These are phyloP conservation scores for Hippophae rhamnoides DNA, from an alignment of 306 rosid genomes.

Conservation along the genomic window DNA sequence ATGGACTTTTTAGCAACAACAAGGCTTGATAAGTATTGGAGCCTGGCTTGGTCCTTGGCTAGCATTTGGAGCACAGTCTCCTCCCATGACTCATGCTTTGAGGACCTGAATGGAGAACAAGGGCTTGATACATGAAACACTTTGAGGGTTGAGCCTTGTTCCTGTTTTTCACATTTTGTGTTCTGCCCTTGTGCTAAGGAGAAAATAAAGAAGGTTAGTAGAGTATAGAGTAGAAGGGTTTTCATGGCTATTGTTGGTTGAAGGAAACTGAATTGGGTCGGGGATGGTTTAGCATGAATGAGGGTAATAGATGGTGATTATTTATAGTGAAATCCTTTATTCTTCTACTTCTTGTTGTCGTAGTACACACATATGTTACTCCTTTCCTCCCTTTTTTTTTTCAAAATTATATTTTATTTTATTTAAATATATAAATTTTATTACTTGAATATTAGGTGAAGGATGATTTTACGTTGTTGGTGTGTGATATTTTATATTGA, in stretches of 20 bases:
- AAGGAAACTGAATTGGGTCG: not conserved
- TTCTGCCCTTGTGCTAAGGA: conserved; percentile 26
- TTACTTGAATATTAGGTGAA: too few species aligned
- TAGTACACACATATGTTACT: too few species aligned
- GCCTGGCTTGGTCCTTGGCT: conserved; percentile 54
- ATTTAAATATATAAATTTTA: too few species aligned
- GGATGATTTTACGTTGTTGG: too few species aligned
- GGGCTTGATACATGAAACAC: conserved; percentile 62
- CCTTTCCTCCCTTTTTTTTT: too few species aligned
- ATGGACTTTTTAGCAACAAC: conserved; percentile 39
- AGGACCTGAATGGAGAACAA: conserved; percentile 63
- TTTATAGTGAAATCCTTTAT: too few species aligned
- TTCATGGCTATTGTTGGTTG: conserved; percentile 29
- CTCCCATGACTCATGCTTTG: conserved; percentile 57
- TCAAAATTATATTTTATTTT: too few species aligned
- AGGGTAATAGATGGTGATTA: too few species aligned
- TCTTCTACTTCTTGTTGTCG: too few species aligned
- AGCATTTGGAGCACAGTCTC: conserved; percentile 51
- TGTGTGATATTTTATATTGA: too few species aligned
- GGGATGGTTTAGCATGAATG: not conserved
- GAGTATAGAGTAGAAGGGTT: conserved; percentile 4
- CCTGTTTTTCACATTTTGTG: conserved; percentile 20
- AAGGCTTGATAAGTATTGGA: conserved; percentile 47
- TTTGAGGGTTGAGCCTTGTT: conserved; percentile 49
- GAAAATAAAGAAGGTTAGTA: conserved; percentile 14